Evolutionary conservation across 768 basidiomycete species (phyloP).

Genomic region (Plicaturopsis crispa): DNA sequence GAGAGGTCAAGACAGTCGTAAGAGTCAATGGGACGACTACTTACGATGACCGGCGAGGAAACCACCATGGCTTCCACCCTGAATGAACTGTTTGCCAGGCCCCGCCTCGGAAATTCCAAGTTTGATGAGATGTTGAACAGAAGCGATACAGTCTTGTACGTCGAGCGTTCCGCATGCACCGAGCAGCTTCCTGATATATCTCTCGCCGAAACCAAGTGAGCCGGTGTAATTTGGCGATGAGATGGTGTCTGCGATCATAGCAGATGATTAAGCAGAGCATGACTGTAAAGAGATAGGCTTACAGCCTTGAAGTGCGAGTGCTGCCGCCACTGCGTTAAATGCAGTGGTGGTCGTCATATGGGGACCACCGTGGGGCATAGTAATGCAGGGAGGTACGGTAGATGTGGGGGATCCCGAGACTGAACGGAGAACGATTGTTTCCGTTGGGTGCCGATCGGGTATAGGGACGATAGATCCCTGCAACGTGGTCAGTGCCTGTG

Average conservation of each 20-base stretch:
- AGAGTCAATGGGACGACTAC: conserved; percentile 14
- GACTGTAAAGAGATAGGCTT: conserved; percentile 16
- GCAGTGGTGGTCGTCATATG: conserved; percentile 40
- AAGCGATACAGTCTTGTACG: conserved; percentile 55
- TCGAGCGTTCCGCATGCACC: conserved; percentile 60
- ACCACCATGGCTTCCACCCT: conserved; percentile 68
- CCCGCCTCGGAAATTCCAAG: conserved; percentile 41
- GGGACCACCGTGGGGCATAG: conserved; percentile 57
- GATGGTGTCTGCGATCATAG: conserved; percentile 38
- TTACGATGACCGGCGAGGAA: conserved; percentile 52
- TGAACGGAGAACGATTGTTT: conserved; percentile 43
- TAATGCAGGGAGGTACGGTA: conserved; percentile 36
- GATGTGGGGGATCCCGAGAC: conserved; percentile 11
- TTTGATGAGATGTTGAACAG: conserved; percentile 40
- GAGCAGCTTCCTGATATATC: conserved; percentile 42
- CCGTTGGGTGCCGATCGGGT: conserved; percentile 39
- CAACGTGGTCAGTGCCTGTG: conserved; percentile 31
- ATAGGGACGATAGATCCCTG: conserved; percentile 38
- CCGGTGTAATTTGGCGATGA: conserved; percentile 64
- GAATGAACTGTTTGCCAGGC: conserved; percentile 43
- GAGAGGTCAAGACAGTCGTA: not conserved
- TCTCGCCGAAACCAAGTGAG: conserved; percentile 58
- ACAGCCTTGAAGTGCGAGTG: conserved; percentile 58
- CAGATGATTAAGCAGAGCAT: not conserved
- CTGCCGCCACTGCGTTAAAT: conserved; percentile 35